Base-by-base conservation (phyloP, 805 yeast genomes). In the Hanseniaspora valbyensis region DNA sequence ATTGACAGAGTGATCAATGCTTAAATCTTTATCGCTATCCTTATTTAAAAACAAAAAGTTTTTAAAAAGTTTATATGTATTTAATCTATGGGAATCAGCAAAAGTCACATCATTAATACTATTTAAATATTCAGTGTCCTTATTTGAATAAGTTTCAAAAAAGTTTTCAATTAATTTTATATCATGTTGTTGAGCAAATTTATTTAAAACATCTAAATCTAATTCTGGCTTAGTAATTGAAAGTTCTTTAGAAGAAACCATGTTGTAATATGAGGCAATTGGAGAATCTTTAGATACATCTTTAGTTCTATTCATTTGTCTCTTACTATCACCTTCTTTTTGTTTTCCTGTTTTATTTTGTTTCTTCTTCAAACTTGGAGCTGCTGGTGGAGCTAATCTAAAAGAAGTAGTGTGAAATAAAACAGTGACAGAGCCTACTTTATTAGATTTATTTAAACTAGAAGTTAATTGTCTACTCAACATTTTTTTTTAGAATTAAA, bases 41-140 rank as follows among this genome's bases (percentile, higher is more conserved):
- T 42, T 49, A n/a, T 41, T 41, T 8, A 49, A 9, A 10, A 41
- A 9, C 9, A 49, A 26, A 34, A 41, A 30, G 33, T 49, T 49
- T 16, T 41, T 42, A 22, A 41, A 49, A 8, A 49, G 6, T 26
- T 42, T 42, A 29, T 28, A 40, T 19, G 42, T 37, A 14, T 39
- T 22, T 12, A 26, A 9, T 25, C 25, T 34, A 13, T 36, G 33
- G 1, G 40, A 9, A 36, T 49, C 46, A 21, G 45, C 42, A 19
- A 41, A 49, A 12, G 29, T 19, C 12, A 26, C 19, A 8, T 33
- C 29, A 33, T 49, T 38, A 42, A 42, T 40, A 7, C 9, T 18
- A 12, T 26, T 36, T 14, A 49, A 34, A 32, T 48, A 48, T 40
- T 48, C 8, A 14, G 16, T 33, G 18, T 39, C 39, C 38, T 45